Percentiles rank a stretch among this genome's conserved stretches.
Conservation (phyloP, 2,329 filamentous ascomycete species). For the Colletotrichum tamarilloi region DNA sequence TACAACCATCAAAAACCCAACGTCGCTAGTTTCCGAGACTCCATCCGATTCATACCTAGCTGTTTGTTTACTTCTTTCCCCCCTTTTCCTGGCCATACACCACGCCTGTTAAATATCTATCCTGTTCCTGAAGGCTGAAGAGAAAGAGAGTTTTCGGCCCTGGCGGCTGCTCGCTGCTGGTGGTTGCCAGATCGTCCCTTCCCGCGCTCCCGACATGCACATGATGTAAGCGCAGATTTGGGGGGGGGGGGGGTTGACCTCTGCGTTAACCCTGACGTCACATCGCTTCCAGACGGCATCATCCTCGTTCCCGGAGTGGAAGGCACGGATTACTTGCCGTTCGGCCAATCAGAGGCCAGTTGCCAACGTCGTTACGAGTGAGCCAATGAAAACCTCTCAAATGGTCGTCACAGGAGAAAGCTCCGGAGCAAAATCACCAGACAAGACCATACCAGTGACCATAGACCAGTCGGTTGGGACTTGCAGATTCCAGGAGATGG, state of each 20-base stretch:
- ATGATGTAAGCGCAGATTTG: constrained; percentile 3
- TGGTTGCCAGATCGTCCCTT: constrained; percentile 16
- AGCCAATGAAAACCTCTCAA: constrained; percentile 1
- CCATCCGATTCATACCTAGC: background rate
- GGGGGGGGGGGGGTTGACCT: background rate
- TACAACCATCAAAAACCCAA: background rate
- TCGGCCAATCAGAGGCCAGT: constrained; percentile 5
- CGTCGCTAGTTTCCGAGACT: background rate
- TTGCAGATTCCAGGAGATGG: background rate
- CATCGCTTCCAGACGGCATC: background rate
- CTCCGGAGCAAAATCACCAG: constrained; percentile 8
- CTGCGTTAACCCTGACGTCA: constrained; percentile 22
- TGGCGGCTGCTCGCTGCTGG: background rate
- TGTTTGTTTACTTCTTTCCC: background rate
- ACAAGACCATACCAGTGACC: background rate
- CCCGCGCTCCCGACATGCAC: constrained; percentile 8
- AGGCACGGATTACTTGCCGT: background rate
- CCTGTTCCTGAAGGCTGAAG: constrained; percentile 1
- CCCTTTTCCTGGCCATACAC: background rate
- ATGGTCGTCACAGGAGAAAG: background rate
- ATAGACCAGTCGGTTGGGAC: background rate
- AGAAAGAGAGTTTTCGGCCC: background rate
- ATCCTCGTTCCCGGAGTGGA: constrained; percentile 3
- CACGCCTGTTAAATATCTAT: background rate
- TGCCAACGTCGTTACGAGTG: background rate